These are phyloP conservation scores for Eutrema japonicum DNA, from an alignment of 345 rosid species.

Conservation along the genomic window DNA sequence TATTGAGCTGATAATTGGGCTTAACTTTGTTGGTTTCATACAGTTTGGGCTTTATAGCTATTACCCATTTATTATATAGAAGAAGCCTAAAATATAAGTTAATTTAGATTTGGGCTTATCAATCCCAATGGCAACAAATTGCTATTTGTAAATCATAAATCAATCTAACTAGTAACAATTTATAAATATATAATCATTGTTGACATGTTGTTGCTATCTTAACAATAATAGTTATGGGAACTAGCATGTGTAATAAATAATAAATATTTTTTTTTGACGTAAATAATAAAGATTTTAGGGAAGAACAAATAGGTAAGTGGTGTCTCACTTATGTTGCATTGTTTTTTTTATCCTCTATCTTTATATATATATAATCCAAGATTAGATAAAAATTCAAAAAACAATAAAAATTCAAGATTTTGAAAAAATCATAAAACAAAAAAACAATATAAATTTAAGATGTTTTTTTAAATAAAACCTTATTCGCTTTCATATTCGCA, in stretches of 20 bases:
- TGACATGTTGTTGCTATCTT: background rate
- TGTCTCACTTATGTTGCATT: background rate
- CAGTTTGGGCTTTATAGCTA: slow-evolving; percentile 4
- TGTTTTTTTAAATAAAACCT: too few species aligned
- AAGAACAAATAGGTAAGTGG: background rate
- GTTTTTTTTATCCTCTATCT: too few species aligned
- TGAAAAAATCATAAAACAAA: too few species aligned
- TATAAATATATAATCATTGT: background rate
- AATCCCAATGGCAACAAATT: background rate
- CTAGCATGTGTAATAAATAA: background rate
- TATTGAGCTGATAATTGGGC: slow-evolving; percentile 3
- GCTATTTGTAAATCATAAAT: background rate
- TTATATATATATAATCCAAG: too few species aligned
- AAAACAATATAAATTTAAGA: too few species aligned
- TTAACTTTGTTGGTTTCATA: background rate
- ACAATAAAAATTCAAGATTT: too few species aligned
- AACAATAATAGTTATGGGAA: background rate
- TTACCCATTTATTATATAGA: background rate
- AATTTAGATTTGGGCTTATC: slow-evolving; percentile 7
- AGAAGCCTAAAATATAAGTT: background rate
- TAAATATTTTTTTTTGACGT: too few species aligned
- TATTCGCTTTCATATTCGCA: too few species aligned
- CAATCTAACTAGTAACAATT: background rate
- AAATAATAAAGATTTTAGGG: background rate
- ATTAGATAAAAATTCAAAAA: too few species aligned